A percentile compares a stretch with the other conserved stretches of the same genome.
phyloP scores from a whole-genome alignment of 75 land plant genomes.

The Pseudotsuga menziesii region DNA sequence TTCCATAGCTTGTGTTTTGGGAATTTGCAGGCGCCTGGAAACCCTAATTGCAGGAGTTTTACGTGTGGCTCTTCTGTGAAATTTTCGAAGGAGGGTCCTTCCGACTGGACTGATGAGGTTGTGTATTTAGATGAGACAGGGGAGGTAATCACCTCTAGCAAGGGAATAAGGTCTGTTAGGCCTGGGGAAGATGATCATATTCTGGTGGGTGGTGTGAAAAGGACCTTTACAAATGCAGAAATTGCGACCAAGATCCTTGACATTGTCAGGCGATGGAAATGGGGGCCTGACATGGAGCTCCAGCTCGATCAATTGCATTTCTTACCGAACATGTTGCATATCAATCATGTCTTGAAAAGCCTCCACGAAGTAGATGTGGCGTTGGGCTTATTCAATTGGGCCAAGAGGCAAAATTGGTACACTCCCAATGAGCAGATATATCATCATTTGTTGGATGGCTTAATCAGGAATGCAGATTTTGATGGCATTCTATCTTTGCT shows the following conservation, averaged over 20 bases:
- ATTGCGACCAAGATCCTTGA: constrained; percentile 59
- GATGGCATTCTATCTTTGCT: constrained; percentile 46
- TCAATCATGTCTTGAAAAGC: constrained; percentile 34
- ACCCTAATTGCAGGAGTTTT: no score
- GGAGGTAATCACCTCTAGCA: constrained; percentile 41
- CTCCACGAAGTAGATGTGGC: constrained; percentile 39
- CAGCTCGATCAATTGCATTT: constrained; percentile 59
- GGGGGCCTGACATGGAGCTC: constrained; percentile 72
- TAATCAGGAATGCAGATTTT: constrained; percentile 29
- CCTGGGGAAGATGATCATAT: constrained; percentile 63
- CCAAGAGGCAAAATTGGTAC: constrained; percentile 62
- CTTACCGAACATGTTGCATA: constrained; percentile 36
- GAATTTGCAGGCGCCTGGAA: no score
- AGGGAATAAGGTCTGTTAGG: constrained; percentile 53
- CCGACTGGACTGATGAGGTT: constrained; percentile 66
- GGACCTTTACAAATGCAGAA: constrained; percentile 41
- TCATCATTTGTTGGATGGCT: constrained; percentile 40
- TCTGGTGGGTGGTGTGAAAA: constrained; percentile 53
- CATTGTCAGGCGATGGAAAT: constrained; percentile 57
- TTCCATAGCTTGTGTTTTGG: no score
- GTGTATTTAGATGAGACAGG: constrained; percentile 72
- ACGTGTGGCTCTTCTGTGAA: no score
- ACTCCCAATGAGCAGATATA: constrained; percentile 38
- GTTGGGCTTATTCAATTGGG: constrained; percentile 63
- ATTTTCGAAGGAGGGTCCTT: no score